These are phyloP conservation scores for Fusarium duplospermum DNA, from an alignment of 2,329 filamentous ascomycete genomes.

Conservation along the genomic window DNA sequence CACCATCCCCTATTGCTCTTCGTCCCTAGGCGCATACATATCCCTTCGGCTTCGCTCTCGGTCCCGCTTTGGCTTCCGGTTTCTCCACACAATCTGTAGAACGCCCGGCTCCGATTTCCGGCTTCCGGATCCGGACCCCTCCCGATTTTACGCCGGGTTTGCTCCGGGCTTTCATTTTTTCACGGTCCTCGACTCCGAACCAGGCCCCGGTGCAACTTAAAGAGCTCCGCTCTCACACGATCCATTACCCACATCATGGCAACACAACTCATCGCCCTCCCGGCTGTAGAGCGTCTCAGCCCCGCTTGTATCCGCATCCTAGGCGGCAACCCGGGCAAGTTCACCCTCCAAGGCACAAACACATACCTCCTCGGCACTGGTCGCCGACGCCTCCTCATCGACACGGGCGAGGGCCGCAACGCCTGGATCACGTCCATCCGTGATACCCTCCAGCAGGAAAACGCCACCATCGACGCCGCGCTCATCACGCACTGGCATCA, in stretches of 20 bases:
- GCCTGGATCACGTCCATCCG: constrained; percentile 78
- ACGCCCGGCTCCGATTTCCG: constrained; percentile 22
- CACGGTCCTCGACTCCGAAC: not conserved
- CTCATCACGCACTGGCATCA: constrained; percentile 93
- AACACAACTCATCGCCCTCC: constrained; percentile 71
- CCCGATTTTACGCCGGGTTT: constrained; percentile 10
- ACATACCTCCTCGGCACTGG: constrained; percentile 92
- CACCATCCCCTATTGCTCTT: not conserved
- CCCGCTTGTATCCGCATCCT: constrained; percentile 84
- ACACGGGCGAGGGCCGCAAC: constrained; percentile 86
- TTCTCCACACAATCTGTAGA: constrained; percentile 14
- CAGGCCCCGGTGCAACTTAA: not conserved
- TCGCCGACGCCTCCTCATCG: constrained; percentile 79
- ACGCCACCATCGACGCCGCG: constrained; percentile 73
- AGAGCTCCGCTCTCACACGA: not conserved
- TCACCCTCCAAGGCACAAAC: constrained; percentile 83
- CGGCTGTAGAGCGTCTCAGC: constrained; percentile 82
- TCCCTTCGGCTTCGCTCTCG: not conserved
- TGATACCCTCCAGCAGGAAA: constrained; percentile 73
- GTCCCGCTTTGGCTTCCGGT: not conserved
- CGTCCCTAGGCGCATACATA: not conserved
- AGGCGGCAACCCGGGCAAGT: constrained; percentile 91
- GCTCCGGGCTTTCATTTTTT: not conserved
- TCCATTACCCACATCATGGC: constrained; percentile 61
- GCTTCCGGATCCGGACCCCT: constrained; percentile 31